Percentiles rank a stretch among this genome's conserved stretches.
These are phyloP conservation scores for Teratosphaeriaceae sp. DNA, from an alignment of 2,329 filamentous ascomycete species.

Conservation along the genomic window DNA sequence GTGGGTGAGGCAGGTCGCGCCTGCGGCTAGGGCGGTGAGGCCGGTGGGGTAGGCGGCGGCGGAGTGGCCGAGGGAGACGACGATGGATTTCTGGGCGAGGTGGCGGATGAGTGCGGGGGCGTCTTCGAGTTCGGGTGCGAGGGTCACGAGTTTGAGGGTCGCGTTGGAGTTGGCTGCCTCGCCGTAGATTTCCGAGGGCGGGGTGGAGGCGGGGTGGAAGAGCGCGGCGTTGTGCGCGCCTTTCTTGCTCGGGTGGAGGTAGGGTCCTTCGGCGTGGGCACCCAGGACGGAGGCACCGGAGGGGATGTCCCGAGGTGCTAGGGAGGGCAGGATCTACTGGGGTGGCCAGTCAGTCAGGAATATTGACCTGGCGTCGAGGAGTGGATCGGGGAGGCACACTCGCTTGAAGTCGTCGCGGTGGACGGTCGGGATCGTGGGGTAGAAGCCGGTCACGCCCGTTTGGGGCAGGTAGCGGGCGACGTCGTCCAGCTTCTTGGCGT, in stretches of 20 bases:
- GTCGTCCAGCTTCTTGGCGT: conserved; percentile 38
- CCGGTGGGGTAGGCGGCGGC: conserved; percentile 44
- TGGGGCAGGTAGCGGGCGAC: conserved; percentile 44
- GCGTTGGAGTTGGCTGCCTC: conserved; percentile 28
- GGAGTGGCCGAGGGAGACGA: conserved; percentile 46
- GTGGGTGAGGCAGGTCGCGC: conserved; percentile 48
- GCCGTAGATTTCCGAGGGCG: conserved; percentile 41
- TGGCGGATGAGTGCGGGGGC: conserved; percentile 36
- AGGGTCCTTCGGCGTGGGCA: conserved; percentile 52
- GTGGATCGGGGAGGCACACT: conserved; percentile 40
- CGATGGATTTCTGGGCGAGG: conserved; percentile 36
- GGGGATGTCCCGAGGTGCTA: conserved; percentile 37
- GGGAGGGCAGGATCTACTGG: conserved; percentile 42
- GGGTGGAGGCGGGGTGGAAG: conserved; percentile 34
- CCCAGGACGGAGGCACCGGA: conserved; percentile 46
- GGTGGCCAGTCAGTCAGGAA: not conserved
- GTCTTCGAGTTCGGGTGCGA: conserved; percentile 47
- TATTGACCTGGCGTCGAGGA: not conserved
- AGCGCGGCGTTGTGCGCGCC: conserved; percentile 46
- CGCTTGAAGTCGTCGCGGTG: conserved; percentile 38
- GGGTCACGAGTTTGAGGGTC: conserved; percentile 43
- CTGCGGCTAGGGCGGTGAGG: conserved; percentile 38
- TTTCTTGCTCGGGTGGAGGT: conserved; percentile 47
- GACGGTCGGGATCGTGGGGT: conserved; percentile 48
- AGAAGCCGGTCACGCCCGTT: conserved; percentile 49